A percentile compares a stretch with the other conserved stretches of the same genome.
Conservation (phyloP, 2,329 filamentous ascomycete genomes). For the Botrytis galanthina region DNA sequence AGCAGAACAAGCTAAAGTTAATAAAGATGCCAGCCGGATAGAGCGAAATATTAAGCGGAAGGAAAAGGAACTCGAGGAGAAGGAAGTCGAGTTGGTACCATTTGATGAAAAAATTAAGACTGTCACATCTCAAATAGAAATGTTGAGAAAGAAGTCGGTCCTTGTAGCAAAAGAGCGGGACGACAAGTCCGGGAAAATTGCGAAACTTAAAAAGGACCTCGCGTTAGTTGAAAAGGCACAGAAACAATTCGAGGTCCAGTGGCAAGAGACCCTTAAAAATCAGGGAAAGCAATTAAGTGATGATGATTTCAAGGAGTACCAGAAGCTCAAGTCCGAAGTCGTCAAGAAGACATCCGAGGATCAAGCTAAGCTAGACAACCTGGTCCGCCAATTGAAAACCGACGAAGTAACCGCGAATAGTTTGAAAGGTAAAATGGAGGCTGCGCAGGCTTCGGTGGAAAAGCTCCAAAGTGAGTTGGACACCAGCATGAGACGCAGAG, state of each 20-base stretch:
- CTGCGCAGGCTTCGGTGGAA: constrained; percentile 68
- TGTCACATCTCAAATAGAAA: constrained; percentile 67
- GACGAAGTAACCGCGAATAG: constrained; percentile 90
- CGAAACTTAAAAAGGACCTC: constrained; percentile 77
- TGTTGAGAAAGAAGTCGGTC: constrained; percentile 64
- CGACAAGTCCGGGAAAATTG: constrained; percentile 63
- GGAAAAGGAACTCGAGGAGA: constrained; percentile 83
- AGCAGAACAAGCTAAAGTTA: constrained; percentile 75
- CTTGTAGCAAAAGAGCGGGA: constrained; percentile 75
- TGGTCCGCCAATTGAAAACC: constrained; percentile 85
- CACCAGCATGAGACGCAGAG: constrained; percentile 66
- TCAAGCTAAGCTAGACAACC: constrained; percentile 78
- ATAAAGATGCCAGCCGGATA: constrained; percentile 73
- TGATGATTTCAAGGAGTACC: constrained; percentile 86
- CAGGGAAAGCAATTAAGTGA: constrained; percentile 84
- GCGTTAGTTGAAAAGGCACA: constrained; percentile 86
- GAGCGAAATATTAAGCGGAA: constrained; percentile 83
- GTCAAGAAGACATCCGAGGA: constrained; percentile 78
- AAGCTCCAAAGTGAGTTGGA: constrained; percentile 71
- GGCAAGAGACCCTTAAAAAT: constrained; percentile 78
- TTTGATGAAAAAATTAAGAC: constrained; percentile 90
- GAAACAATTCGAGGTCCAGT: constrained; percentile 82
- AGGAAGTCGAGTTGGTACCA: constrained; percentile 80
- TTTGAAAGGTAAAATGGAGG: constrained; percentile 83
- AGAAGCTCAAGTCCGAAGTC: constrained; percentile 77